These are phyloP conservation scores for Diplodia intermedia DNA, from an alignment of 2,329 filamentous ascomycete species.

Conservation along the genomic window DNA sequence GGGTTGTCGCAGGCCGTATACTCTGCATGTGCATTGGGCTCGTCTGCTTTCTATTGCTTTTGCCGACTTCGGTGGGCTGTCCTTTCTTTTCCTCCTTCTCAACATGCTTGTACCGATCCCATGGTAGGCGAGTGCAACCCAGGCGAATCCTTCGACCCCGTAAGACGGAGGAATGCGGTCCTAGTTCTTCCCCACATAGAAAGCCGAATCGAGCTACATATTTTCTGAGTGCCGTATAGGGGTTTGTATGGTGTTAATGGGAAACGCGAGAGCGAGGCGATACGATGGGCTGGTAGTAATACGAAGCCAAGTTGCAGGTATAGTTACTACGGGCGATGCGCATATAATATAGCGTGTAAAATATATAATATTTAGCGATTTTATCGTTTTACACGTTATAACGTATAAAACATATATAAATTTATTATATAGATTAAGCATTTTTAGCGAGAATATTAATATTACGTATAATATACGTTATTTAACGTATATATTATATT, in stretches of 20 bases:
- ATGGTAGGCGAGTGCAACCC: conserved; percentile 1
- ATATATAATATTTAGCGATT: too few species aligned
- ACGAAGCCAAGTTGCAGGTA: background rate
- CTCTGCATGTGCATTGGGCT: conserved; percentile 1
- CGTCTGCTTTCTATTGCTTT: background rate
- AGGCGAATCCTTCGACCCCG: background rate
- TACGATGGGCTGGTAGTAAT: background rate
- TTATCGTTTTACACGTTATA: too few species aligned
- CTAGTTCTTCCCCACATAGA: background rate
- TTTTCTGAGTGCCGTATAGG: background rate
- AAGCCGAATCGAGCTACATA: background rate
- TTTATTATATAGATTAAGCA: too few species aligned
- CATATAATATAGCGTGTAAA: too few species aligned
- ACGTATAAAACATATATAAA: too few species aligned
- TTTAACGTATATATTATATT: too few species aligned
- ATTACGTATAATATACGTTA: too few species aligned
- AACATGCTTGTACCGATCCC: background rate
- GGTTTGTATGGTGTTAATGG: background rate
- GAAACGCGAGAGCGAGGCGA: background rate
- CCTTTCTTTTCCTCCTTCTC: background rate
- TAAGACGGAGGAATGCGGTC: conserved; percentile 11
- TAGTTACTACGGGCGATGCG: too few species aligned
- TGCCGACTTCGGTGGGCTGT: background rate
- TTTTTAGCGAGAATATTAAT: too few species aligned
- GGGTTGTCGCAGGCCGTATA: background rate